A percentile compares a stretch with the other conserved stretches of the same genome.
phyloP scores from a whole-genome alignment of 495 filamentous ascomycete genomes.

The Penicillium atrosanguineum region DNA sequence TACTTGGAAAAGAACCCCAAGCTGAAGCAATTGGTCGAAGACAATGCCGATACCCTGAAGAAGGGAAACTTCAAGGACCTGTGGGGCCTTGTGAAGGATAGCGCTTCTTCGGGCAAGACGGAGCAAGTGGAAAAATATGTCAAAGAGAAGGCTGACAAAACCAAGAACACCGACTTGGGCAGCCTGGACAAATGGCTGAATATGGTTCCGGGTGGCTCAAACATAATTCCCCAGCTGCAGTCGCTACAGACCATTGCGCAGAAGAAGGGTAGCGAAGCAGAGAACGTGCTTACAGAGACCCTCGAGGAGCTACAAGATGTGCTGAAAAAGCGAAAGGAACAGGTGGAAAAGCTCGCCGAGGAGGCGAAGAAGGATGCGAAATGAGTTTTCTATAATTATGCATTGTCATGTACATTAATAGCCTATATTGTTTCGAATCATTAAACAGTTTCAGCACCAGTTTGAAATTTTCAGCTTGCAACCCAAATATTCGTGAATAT shows the following conservation, averaged over 20 bases:
- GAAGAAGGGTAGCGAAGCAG: constrained; percentile 58
- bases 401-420: too few relatives aligned
- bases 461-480: too few relatives aligned
- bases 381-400: neutral
- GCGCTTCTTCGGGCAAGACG: constrained; percentile 52
- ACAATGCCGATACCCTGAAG: constrained; percentile 60
- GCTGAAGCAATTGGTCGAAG: constrained; percentile 60
- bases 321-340: constrained; percentile 40
- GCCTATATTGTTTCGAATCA: too few relatives aligned
- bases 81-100: constrained; percentile 51
- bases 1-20: constrained; percentile 65
- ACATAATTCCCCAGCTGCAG: constrained; percentile 55
- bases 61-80: constrained; percentile 54
- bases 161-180: constrained; percentile 41
- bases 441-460: too few relatives aligned
- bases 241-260: constrained; percentile 52
- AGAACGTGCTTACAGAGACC: constrained; percentile 60
- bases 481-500: too few relatives aligned
- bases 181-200: constrained; percentile 48
- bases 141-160: constrained; percentile 51
- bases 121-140: constrained; percentile 58
- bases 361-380: constrained; percentile 29
- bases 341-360: constrained; percentile 41
- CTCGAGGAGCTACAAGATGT: constrained; percentile 48
- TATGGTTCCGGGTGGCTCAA: constrained; percentile 51